Base-by-base conservation (phyloP, 306 rosid genomes). In the Hippophae rhamnoides region DNA sequence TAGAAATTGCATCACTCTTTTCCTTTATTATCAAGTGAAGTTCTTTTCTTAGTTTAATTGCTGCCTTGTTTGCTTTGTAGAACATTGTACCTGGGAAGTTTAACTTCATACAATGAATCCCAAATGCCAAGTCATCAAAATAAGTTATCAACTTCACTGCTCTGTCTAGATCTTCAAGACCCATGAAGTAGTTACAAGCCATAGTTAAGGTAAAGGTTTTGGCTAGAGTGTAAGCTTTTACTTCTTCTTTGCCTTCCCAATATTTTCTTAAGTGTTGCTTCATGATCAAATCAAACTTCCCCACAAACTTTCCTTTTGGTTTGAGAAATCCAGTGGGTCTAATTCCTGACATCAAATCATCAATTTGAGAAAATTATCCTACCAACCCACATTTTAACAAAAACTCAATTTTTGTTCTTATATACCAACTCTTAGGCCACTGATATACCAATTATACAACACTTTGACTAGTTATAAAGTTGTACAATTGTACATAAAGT, bases 241-340 rank as follows among this genome's bases (percentile, higher is more conserved):
- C 43, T 49, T 59, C 73, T 65, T 74, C 6, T 7, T 51, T 65
- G 10, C 58, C 79, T 43, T 74, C 76, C 78, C 78, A 81, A 31
- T 66, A 59, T 43, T 38, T 69, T 12, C 55, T 53, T 49, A 81
- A 62, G 25, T 75, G 75, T 50, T 69, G 67, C 41, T 75, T 38
- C 46, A 52, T 72, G 42, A 69, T 54, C 2, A 65, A 64, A 13
- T 75, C 77, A 46, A 81, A 60, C n/a, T 42, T 60, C 6, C 61
- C 72, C 75, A 81, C 69, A 70, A 66, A 74, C 43, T 41, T 75
- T 2, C 70, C 67, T 41, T 78, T 83, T 11, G 83, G 83, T 13
- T 69, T 75, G 40, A 81, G 67, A 52, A 78, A 67, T 51, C 79
- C 76, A 43, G 14, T 38, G 3, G 47, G 38, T 31, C 5, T 31